Percentiles rank a stretch among this genome's conserved stretches.
Conservation (phyloP, 495 filamentous ascomycete species). For the Annulohypoxylon bovei region DNA sequence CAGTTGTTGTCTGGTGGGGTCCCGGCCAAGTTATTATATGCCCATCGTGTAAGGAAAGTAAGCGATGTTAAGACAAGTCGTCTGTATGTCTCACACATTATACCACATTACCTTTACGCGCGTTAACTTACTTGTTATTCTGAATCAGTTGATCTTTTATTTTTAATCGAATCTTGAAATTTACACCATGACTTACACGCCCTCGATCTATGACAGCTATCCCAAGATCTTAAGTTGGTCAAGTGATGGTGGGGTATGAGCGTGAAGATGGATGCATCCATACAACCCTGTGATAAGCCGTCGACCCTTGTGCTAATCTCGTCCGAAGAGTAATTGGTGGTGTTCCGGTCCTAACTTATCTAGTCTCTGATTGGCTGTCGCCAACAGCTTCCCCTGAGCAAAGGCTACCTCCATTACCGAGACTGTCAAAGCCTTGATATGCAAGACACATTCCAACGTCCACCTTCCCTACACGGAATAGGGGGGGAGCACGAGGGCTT, state of each 20-base stretch:
- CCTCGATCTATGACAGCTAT: slow-evolving; percentile 36
- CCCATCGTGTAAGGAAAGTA: not conserved
- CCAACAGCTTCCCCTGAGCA: slow-evolving; percentile 43
- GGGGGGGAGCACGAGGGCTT: slow-evolving; percentile 38
- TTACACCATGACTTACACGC: slow-evolving; percentile 13
- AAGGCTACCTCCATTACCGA: slow-evolving; percentile 40
- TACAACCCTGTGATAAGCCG: slow-evolving; percentile 46
- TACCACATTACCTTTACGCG: slow-evolving; percentile 29
- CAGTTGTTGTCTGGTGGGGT: slow-evolving; percentile 10
- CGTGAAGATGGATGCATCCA: slow-evolving; percentile 35
- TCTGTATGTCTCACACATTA: slow-evolving; percentile 32
- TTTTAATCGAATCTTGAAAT: slow-evolving; percentile 12
- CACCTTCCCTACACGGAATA: slow-evolving; percentile 47
- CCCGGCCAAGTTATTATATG: slow-evolving; percentile 15
- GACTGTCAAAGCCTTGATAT: slow-evolving; percentile 32
- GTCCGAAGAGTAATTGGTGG: slow-evolving; percentile 35
- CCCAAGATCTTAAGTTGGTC: slow-evolving; percentile 41
- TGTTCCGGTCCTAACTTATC: slow-evolving; percentile 14
- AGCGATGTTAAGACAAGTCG: slow-evolving; percentile 19
- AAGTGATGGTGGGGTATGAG: slow-evolving; percentile 49
- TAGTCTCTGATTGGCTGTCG: slow-evolving; percentile 35
- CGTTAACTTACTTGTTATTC: slow-evolving; percentile 13
- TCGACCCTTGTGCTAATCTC: slow-evolving; percentile 36
- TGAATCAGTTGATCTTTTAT: slow-evolving; percentile 36
- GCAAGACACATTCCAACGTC: slow-evolving; percentile 42